phyloP scores from a whole-genome alignment of 176 grass and related monocot genomes.

The Metroxylon sagu region DNA sequence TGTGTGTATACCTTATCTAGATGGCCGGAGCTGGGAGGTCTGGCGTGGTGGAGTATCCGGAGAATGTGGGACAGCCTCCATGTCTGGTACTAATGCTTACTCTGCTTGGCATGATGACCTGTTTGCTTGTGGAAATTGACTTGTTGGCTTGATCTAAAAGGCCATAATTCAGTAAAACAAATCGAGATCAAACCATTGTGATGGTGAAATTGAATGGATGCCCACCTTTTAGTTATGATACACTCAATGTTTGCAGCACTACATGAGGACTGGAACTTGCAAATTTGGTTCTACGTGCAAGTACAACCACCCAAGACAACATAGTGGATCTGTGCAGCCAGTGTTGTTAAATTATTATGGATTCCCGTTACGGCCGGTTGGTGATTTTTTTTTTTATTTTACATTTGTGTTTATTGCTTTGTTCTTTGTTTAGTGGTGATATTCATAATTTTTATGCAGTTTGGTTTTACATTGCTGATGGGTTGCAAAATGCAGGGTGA shows the following conservation, averaged over 20 bases:
- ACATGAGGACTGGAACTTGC: constrained; percentile 79
- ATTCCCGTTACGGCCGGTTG: constrained; percentile 56
- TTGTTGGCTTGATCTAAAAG: no score
- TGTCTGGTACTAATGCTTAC: constrained; percentile 52
- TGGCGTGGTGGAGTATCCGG: constrained; percentile 47
- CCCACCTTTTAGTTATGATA: not conserved
- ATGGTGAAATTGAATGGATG: no score
- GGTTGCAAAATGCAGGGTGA: constrained; percentile 50
- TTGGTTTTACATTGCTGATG: no score
- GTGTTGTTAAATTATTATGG: constrained; percentile 52
- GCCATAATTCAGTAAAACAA: no score
- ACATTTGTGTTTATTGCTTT: constrained; percentile 2
- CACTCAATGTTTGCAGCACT: constrained; percentile 41
- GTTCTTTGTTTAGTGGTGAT: no score
- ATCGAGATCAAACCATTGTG: no score
- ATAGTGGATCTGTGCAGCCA: constrained; percentile 28
- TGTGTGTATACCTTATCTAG: constrained; percentile 5
- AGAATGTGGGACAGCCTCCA: constrained; percentile 49
- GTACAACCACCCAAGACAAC: constrained; percentile 78
- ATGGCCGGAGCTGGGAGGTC: constrained; percentile 17
- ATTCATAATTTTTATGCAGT: no score
- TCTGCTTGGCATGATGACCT: constrained; percentile 4
- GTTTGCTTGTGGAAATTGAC: not conserved
- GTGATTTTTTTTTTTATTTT: constrained; percentile 17
- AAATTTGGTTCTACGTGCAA: constrained; percentile 84